Conservation (phyloP, 441 rosid genomes). For the Pelargonium australe region DNA sequence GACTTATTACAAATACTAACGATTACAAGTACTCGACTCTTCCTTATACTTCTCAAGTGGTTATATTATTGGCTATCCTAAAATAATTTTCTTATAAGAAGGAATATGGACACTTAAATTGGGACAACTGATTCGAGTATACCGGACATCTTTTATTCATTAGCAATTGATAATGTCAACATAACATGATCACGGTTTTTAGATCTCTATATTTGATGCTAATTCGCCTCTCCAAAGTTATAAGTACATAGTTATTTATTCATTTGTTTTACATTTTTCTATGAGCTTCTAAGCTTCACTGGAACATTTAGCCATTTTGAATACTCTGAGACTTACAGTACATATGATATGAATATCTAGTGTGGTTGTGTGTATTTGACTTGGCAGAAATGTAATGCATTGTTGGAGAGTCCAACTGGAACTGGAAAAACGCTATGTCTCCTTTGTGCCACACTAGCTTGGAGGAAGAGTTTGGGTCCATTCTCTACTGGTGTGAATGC, state of each 20-base stretch:
- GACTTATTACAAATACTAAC: not conserved
- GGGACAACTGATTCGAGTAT: too few species aligned
- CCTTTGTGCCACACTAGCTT: conserved; percentile 92
- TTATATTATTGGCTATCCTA: too few species aligned
- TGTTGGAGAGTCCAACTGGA: conserved; percentile 97
- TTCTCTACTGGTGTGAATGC: conserved; percentile 54
- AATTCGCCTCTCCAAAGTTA: not conserved
- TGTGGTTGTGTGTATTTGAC: conserved; percentile 4
- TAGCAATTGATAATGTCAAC: not conserved
- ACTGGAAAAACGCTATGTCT: conserved; percentile 94
- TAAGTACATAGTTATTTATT: not conserved
- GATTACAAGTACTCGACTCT: too few species aligned
- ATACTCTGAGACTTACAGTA: not conserved
- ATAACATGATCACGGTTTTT: not conserved
- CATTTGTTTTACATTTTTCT: not conserved
- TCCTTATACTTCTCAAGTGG: too few species aligned
- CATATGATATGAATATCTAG: not conserved
- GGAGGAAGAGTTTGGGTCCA: conserved; percentile 85
- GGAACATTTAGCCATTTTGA: too few species aligned
- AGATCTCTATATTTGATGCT: not conserved
- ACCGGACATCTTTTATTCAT: not conserved
- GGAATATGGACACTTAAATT: too few species aligned
- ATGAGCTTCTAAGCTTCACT: not conserved
- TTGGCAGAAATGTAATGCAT: conserved; percentile 75
- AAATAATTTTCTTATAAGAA: too few species aligned